Evolutionary conservation across 108 stramenopile genomes (phyloP).

Genomic region (Pseudonitzschia multistriata): DNA sequence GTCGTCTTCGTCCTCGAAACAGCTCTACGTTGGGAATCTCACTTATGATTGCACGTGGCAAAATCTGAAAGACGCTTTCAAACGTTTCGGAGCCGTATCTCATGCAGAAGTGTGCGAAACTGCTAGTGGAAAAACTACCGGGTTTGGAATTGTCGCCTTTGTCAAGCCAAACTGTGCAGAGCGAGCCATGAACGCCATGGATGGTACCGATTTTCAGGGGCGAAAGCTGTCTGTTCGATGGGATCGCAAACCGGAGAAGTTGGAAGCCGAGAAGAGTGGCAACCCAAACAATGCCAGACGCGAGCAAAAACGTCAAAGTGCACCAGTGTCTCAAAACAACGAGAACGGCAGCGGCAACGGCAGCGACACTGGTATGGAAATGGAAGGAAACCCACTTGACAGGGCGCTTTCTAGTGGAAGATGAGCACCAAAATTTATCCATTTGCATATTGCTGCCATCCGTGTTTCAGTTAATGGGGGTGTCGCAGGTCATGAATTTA

Average conservation of each 20-base stretch:
- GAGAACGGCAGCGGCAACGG: neutral
- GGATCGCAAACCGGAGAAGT: slow-evolving; percentile 38
- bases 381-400: slow-evolving; percentile 1
- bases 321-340: neutral
- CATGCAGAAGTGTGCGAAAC: slow-evolving; percentile 62
- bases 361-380: neutral
- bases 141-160: slow-evolving; percentile 13
- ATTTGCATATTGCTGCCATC: too few relatives aligned
- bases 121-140: neutral
- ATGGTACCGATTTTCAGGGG: slow-evolving; percentile 37
- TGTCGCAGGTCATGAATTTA: too few relatives aligned
- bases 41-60: slow-evolving; percentile 74
- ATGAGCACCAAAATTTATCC: too few relatives aligned
- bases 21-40: slow-evolving; percentile 81
- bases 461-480: too few relatives aligned
- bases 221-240: slow-evolving; percentile 45
- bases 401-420: neutral
- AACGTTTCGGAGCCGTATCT: slow-evolving; percentile 50
- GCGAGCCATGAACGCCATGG: slow-evolving; percentile 33
- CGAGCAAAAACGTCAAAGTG: neutral
- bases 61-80: slow-evolving; percentile 90
- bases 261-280: neutral
- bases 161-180: slow-evolving; percentile 21
- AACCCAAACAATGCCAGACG: neutral
- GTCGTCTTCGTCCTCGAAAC: neutral